A percentile compares a stretch with the other conserved stretches of the same genome.
Conservation (phyloP, 1,139 yeast species). For the Kodamaea derodonti region DNA sequence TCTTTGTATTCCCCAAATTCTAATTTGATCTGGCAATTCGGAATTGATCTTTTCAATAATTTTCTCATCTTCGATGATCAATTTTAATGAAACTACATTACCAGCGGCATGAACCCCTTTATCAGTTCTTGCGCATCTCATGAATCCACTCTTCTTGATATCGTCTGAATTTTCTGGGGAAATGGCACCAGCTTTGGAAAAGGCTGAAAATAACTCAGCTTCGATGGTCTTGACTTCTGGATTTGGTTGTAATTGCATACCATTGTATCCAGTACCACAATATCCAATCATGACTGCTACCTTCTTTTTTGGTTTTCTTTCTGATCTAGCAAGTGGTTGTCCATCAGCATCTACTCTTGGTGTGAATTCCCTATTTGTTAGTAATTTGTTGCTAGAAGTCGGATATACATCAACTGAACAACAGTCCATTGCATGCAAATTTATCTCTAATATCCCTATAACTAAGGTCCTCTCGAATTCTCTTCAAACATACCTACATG, state of each 20-base stretch:
- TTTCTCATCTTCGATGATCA: slow-evolving; percentile 85
- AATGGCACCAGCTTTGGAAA: slow-evolving; percentile 85
- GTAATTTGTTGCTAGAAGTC: no score
- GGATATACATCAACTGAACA: not conserved
- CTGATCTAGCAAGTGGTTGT: slow-evolving; percentile 53
- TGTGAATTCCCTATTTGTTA: slow-evolving; percentile 35
- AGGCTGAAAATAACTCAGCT: slow-evolving; percentile 82
- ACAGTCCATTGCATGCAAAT: not conserved
- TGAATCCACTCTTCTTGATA: slow-evolving; percentile 82
- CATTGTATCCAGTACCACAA: slow-evolving; percentile 97
- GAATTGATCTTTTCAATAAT: slow-evolving; percentile 70
- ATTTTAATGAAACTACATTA: slow-evolving; percentile 80
- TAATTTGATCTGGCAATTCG: slow-evolving; percentile 75
- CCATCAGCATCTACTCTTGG: slow-evolving; percentile 59
- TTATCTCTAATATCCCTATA: no score
- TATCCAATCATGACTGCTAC: slow-evolving; percentile 94
- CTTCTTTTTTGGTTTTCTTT: slow-evolving; percentile 74
- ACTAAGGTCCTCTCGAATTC: no score
- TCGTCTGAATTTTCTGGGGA: slow-evolving; percentile 87
- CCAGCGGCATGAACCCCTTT: slow-evolving; percentile 99
- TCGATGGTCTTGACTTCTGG: slow-evolving; percentile 92
- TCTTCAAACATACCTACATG: slow-evolving; percentile 48
- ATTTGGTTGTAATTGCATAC: slow-evolving; percentile 82
- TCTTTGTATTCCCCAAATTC: slow-evolving; percentile 91
- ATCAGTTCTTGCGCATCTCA: slow-evolving; percentile 97